These are phyloP conservation scores for Lactifluus pinguis DNA, from an alignment of 768 basidiomycete genomes.

Conservation along the genomic window DNA sequence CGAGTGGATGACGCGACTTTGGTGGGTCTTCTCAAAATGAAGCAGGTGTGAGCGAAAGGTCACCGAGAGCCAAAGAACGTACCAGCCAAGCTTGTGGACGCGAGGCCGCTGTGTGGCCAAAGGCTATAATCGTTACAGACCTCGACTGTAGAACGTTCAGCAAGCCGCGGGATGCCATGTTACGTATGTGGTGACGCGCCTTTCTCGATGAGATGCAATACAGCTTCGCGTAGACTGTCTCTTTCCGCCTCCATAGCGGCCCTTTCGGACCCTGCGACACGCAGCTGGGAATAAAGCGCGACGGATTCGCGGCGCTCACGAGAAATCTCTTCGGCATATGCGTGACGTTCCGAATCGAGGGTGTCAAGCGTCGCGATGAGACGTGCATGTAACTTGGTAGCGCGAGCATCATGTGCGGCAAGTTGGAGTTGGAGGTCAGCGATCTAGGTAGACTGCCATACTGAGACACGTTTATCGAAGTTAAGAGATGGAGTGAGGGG, in stretches of 20 bases:
- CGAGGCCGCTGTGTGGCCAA: constrained; percentile 17
- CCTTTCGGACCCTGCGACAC: constrained; percentile 12
- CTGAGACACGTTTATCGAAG: constrained; percentile 5
- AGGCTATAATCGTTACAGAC: constrained; percentile 18
- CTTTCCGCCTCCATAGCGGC: constrained; percentile 37
- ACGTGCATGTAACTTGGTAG: constrained; percentile 38
- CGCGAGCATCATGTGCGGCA: constrained; percentile 31
- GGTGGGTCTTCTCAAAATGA: background rate
- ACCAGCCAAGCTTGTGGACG: constrained; percentile 3
- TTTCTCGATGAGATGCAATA: constrained; percentile 47
- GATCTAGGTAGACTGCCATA: constrained; percentile 18
- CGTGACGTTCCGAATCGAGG: constrained; percentile 35
- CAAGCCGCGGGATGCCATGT: background rate
- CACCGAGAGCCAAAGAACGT: background rate
- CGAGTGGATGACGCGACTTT: constrained; percentile 1
- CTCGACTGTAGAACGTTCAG: constrained; percentile 12
- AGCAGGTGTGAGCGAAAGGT: background rate
- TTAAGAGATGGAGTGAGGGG: background rate
- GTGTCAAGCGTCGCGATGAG: constrained; percentile 42
- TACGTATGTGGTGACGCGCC: constrained; percentile 31
- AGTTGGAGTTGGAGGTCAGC: constrained; percentile 26
- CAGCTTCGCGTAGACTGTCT: constrained; percentile 47
- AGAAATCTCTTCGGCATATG: constrained; percentile 35
- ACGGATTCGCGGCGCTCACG: constrained; percentile 27
- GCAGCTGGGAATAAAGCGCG: constrained; percentile 32